These are phyloP conservation scores for Coemansia sp. DNA, from an alignment of 192 early-diverging fungal genomes.

Conservation along the genomic window DNA sequence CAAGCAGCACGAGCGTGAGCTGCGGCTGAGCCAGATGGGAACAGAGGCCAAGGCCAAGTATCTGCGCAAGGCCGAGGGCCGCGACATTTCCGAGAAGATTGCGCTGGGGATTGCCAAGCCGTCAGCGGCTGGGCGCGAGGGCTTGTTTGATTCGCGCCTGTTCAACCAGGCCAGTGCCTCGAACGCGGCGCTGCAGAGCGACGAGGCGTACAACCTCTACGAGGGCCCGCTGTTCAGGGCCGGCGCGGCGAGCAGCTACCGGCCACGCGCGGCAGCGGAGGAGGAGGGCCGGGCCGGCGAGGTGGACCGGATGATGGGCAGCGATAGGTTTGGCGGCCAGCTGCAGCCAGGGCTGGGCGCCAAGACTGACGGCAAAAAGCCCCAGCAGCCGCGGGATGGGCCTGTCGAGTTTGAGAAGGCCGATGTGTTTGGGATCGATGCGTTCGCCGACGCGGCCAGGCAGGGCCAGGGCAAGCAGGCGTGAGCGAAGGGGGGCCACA, in stretches of 20 bases:
- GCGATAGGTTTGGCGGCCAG: constrained; percentile 58
- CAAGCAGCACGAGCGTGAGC: constrained; percentile 79
- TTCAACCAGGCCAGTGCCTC: constrained; percentile 90
- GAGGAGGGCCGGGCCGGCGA: constrained; percentile 46
- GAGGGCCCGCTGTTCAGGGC: constrained; percentile 98
- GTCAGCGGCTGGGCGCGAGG: constrained; percentile 77
- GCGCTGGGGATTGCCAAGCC: constrained; percentile 95
- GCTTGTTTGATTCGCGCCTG: constrained; percentile 89
- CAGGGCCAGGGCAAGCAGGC: constrained; percentile 1
- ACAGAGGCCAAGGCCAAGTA: constrained; percentile 78
- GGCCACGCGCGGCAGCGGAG: constrained; percentile 61
- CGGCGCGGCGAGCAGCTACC: constrained; percentile 69
- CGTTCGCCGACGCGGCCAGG: constrained; percentile 62
- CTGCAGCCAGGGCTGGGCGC: constrained; percentile 64
- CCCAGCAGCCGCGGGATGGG: constrained; percentile 56
- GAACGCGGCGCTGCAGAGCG: constrained; percentile 79
- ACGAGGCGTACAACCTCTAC: constrained; percentile 89
- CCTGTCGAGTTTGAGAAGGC: constrained; percentile 96
- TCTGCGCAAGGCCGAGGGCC: constrained; percentile 53
- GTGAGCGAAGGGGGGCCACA: too few relatives aligned
- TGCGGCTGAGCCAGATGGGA: constrained; percentile 84
- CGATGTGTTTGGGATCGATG: constrained; percentile 90
- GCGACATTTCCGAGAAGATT: constrained; percentile 99
- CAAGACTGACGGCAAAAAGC: constrained; percentile 1
- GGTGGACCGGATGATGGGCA: constrained; percentile 61